phyloP scores from a whole-genome alignment of 2,329 filamentous ascomycete species.

The Aspergillus chevalieri region DNA sequence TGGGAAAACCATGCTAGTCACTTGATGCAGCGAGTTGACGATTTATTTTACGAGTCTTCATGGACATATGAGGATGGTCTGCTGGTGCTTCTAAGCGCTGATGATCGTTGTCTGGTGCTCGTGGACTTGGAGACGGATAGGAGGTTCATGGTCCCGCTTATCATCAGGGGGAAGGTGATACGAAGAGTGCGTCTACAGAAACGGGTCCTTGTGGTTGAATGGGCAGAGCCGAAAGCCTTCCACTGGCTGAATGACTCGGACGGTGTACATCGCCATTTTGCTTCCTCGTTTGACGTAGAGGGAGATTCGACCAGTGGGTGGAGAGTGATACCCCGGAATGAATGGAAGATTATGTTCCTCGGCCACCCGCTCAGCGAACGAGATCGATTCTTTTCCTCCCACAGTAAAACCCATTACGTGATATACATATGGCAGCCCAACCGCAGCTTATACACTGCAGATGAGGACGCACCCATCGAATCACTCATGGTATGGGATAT shows the following conservation, averaged over 20 bases:
- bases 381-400: slow-evolving; percentile 58
- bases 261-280: slow-evolving; percentile 53
- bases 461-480: slow-evolving; percentile 54
- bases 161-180: slow-evolving; percentile 45
- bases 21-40: slow-evolving; percentile 23
- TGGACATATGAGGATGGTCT: slow-evolving; percentile 57
- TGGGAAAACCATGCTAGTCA: slow-evolving; percentile 39
- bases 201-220: slow-evolving; percentile 57
- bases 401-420: slow-evolving; percentile 55
- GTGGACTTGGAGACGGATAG: slow-evolving; percentile 46
- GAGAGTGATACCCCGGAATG: slow-evolving; percentile 47
- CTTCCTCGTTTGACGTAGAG: slow-evolving; percentile 52
- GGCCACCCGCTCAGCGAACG: slow-evolving; percentile 50
- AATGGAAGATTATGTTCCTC: slow-evolving; percentile 57
- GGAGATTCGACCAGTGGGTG: slow-evolving; percentile 24
- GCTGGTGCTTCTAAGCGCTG: slow-evolving; percentile 47
- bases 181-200: slow-evolving; percentile 51
- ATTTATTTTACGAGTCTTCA: slow-evolving; percentile 32
- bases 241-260: slow-evolving; percentile 49
- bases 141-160: slow-evolving; percentile 48
- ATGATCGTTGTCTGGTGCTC: slow-evolving; percentile 34
- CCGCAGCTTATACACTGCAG: slow-evolving; percentile 47
- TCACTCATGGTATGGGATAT: slow-evolving; percentile 57
- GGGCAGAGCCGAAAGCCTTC: slow-evolving; percentile 51
- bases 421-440: slow-evolving; percentile 59